A percentile compares a stretch with the other conserved stretches of the same genome.
Evolutionary conservation across 2,329 filamentous ascomycete species (phyloP).

Genomic region (Emergomyces orientalis): DNA sequence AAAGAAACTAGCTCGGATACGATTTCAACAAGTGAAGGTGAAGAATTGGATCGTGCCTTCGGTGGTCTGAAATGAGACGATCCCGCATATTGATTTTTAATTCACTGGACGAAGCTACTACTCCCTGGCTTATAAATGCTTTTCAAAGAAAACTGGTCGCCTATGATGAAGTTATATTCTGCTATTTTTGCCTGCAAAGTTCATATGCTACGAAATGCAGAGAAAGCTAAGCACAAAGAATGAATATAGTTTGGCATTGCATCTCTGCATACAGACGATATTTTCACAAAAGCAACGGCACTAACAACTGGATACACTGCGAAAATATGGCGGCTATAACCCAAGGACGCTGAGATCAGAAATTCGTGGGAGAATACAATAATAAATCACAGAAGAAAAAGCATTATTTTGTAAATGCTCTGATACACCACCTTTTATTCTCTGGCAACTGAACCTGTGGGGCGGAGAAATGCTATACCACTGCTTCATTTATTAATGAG

Average conservation of each 20-base stretch:
- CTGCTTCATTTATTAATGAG: neutral
- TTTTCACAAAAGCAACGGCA: neutral
- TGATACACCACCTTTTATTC: neutral
- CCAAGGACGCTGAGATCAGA: neutral
- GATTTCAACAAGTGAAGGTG: constrained; percentile 39
- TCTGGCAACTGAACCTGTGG: neutral
- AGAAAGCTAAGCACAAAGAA: neutral
- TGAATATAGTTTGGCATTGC: neutral
- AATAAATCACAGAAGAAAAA: neutral
- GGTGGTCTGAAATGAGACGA: constrained; percentile 41
- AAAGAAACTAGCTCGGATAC: constrained; percentile 30
- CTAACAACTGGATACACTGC: neutral
- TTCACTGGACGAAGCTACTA: neutral
- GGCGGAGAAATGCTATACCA: neutral
- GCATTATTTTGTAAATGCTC: neutral
- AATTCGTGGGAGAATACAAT: neutral
- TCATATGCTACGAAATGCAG: neutral
- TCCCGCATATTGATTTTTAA: neutral
- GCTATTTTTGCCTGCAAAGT: neutral
- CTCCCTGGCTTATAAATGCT: neutral
- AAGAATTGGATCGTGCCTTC: constrained; percentile 47
- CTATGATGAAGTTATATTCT: neutral
- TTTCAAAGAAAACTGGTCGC: neutral
- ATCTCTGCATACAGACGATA: neutral
- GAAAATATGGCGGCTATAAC: neutral